Evolutionary conservation across 176 grass and related monocot species (phyloP), one percentile per base, ranked within the genome.

Genomic region (Themeda triandra): DNA sequence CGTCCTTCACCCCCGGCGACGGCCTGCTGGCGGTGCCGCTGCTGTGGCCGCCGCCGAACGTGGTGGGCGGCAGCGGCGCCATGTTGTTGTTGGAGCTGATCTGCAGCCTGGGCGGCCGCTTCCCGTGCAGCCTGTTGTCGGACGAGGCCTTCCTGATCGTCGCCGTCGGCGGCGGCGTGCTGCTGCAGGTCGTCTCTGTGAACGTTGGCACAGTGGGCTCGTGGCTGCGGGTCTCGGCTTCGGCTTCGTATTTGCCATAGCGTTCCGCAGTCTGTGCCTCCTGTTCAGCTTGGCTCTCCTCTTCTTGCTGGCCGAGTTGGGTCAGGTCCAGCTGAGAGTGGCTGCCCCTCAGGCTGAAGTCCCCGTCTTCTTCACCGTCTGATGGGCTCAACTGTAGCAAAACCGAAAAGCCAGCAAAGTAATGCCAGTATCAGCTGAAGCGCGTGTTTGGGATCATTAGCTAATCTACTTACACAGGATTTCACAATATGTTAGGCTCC

Each of bases 281-380:
- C 0, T 82, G 33, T 21, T 76, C 51, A 19, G 4, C 78, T 27
- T 85, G 64, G 41, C 8, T 30, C 11, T 75, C 19, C 5, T 74
- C 59, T 44, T 68, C 33, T 35, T 63, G 45, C 44, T 82, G 11
- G 23, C 79, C 69, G 37, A 76, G 63, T 25, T 92, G 41, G 8
- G 64, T 83, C 25, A 78, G 9, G 35, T 90, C 84, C 36, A 85
- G 32, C 18, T 89, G 80, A 19, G 84, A 76, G 69, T 87, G 69
- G 10, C 28, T 44, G 10, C 82, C 75, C n/a, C 71, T 81, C 2
- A 84, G 56, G 69, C 73, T 89, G 62, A 78, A 80, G 30, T 73
- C 67, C 0, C 63, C 54, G 28, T 93, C 85, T 2, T 85, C 80
- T 46, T 88, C 78, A 46, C 39, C 78, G 80, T 77, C 75, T 36